Percentiles rank a stretch among this genome's conserved stretches.
phyloP scores from a whole-genome alignment of 345 rosid species.

The Lenwebbia sp. region DNA sequence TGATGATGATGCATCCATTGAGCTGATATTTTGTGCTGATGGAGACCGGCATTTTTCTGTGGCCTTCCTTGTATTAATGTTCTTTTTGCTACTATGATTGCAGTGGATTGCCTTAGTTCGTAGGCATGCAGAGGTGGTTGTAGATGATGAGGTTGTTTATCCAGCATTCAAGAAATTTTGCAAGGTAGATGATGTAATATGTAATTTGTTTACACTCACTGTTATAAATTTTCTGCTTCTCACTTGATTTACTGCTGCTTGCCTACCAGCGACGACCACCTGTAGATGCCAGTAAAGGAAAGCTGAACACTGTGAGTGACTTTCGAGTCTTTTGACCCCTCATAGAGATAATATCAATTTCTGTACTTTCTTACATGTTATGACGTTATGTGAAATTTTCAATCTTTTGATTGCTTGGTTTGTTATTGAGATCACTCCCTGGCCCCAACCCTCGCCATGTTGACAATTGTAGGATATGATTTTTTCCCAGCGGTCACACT shows the following conservation, averaged over 20 bases:
- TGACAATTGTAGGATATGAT: background rate
- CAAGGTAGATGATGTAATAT: slow-evolving; percentile 36
- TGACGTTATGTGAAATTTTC: background rate
- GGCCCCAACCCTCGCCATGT: background rate
- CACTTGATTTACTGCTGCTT: background rate
- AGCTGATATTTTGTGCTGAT: background rate
- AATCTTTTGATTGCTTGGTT: background rate
- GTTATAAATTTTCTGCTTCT: background rate
- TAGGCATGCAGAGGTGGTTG: slow-evolving; percentile 65
- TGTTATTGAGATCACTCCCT: background rate
- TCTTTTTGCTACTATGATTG: slow-evolving; percentile 2
- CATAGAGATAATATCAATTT: background rate
- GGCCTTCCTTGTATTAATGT: background rate
- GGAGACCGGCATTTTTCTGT: background rate
- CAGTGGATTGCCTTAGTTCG: slow-evolving; percentile 83
- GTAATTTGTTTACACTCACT: background rate
- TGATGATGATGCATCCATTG: background rate
- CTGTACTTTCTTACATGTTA: background rate
- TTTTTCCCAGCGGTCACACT: background rate
- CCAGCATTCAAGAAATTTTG: slow-evolving; percentile 63
- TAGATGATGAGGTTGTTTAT: slow-evolving; percentile 56
- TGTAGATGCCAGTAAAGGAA: slow-evolving; percentile 43
- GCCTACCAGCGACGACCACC: slow-evolving; percentile 57
- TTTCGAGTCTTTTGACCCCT: background rate
- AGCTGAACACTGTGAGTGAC: slow-evolving; percentile 53